Percentiles rank a stretch among this genome's conserved stretches.
phyloP scores from a whole-genome alignment of 139 green algal genomes.

The Pseudopediastrum boryanum region DNA sequence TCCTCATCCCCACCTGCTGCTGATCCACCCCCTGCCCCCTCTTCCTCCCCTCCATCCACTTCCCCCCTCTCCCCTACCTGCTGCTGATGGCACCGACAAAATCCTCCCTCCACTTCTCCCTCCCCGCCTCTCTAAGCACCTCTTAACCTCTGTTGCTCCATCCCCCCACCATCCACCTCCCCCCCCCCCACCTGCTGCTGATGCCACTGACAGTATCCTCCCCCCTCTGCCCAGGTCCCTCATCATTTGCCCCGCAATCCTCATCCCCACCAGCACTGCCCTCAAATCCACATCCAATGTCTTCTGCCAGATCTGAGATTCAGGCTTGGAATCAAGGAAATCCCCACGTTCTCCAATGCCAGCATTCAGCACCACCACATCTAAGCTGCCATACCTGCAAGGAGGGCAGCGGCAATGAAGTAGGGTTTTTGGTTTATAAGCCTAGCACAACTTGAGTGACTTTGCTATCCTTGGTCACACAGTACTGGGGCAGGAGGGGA shows the following conservation, averaged over 20 bases:
- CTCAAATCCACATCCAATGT: slow-evolving; percentile 77
- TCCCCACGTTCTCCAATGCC: slow-evolving; percentile 72
- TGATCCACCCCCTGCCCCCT: too few relatives aligned
- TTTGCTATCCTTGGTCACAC: neutral
- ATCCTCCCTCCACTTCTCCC: too few relatives aligned
- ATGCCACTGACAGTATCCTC: slow-evolving; percentile 69
- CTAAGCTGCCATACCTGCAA: slow-evolving; percentile 46
- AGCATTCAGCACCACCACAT: slow-evolving; percentile 77
- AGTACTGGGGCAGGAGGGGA: neutral
- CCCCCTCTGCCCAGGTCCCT: slow-evolving; percentile 24
- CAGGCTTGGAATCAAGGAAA: slow-evolving; percentile 28
- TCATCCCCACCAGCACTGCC: too few relatives aligned
- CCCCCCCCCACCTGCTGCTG: slow-evolving; percentile 53
- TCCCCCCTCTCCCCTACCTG: too few relatives aligned
- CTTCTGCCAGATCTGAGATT: slow-evolving; percentile 50
- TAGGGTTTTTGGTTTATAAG: neutral
- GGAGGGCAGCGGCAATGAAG: too few relatives aligned
- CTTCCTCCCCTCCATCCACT: too few relatives aligned
- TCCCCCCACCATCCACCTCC: neutral
- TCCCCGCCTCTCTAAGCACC: neutral
- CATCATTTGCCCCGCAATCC: slow-evolving; percentile 41
- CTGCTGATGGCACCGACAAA: too few relatives aligned
- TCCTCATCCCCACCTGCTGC: too few relatives aligned
- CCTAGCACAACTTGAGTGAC: neutral
- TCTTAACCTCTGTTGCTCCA: neutral